Evolutionary conservation across 768 basidiomycete species (phyloP), one percentile per base, ranked within the genome.

Genomic region (Suillus fuscotomentosus): DNA sequence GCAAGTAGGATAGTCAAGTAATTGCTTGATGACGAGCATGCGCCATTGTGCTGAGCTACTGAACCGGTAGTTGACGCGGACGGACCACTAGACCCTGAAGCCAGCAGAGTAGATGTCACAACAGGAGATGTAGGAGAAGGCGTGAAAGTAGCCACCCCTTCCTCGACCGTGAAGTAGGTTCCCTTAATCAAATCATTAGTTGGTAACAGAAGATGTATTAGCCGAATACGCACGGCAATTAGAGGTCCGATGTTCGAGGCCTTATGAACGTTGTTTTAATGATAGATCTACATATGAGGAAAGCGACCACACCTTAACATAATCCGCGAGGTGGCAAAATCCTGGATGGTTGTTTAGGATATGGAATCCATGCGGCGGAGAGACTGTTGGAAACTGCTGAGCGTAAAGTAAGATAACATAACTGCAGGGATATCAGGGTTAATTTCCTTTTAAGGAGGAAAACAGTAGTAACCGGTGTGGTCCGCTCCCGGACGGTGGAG

Each of bases 81-180:
- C 53, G 31, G 53, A 24, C 41, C 8, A 31, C 45, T 14, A 20
- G 41, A 7, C 65, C 42, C 74, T 66, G 72, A 63, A 61, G 74
- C 69, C 41, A 76, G 61, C 31, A 74, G 54, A 20, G 72, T 75
- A 66, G 76, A 75, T 13, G 76, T 61, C 1, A 65, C 56, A 74
- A 64, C 15, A 73, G 36, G 45, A 36, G 20, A 54, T 6, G 92
- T 93, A 24, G 85, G 69, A 51, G 83, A 77, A 53, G 86, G 71
- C 38, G 84, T 78, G 48, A 71, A 77, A 24, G 85, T 86, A 14
- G 84, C 80, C 5, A 81, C 80, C 31, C 92, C 92, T 69, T 86
- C 84, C 75, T 92, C 85, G 68, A 92, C 92, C 5, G 82, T 84
- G 70, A 92, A 84, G 79, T 92, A 94, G 66, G 80, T 88, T 53